Evolutionary conservation across 1,284 basidiomycete genomes (phyloP).

Genomic region (Thelephora terrestris): DNA sequence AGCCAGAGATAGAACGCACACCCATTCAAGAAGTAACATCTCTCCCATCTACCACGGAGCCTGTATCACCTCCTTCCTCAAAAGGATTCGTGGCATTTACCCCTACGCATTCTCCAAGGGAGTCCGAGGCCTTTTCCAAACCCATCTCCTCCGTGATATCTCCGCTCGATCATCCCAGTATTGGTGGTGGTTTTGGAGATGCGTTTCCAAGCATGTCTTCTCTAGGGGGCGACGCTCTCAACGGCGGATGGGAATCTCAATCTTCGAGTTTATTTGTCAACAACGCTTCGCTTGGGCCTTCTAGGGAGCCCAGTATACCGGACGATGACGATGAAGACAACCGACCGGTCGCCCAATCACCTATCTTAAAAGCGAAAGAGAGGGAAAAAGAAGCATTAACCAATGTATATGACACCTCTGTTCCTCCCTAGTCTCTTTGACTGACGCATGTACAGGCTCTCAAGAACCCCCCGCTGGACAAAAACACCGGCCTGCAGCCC

Average conservation of each 20-base stretch:
- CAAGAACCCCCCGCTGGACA: conserved; percentile 10
- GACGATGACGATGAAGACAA: conserved; percentile 68
- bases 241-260: conserved; percentile 45
- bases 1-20: conserved; percentile 12
- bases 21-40: conserved; percentile 3
- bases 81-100: neutral
- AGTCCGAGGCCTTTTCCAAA: conserved; percentile 10
- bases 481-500: conserved; percentile 42
- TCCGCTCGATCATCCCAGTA: conserved; percentile 40
- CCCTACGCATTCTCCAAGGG: neutral
- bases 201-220: conserved; percentile 46
- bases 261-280: conserved; percentile 19
- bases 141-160: conserved; percentile 29
- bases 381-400: conserved; percentile 14
- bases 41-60: conserved; percentile 9
- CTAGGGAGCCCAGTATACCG: conserved; percentile 19
- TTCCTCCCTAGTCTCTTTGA: no score
- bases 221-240: conserved; percentile 47
- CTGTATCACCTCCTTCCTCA: conserved; percentile 12
- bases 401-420: neutral
- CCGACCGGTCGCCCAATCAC: conserved; percentile 12
- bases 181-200: conserved; percentile 2
- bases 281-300: conserved; percentile 6
- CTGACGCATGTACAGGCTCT: neutral
- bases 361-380: neutral